Evolutionary conservation across 2,329 filamentous ascomycete species (phyloP), one percentile per base, ranked within the genome.

Genomic region (Davidsoniella neocaledoniae): DNA sequence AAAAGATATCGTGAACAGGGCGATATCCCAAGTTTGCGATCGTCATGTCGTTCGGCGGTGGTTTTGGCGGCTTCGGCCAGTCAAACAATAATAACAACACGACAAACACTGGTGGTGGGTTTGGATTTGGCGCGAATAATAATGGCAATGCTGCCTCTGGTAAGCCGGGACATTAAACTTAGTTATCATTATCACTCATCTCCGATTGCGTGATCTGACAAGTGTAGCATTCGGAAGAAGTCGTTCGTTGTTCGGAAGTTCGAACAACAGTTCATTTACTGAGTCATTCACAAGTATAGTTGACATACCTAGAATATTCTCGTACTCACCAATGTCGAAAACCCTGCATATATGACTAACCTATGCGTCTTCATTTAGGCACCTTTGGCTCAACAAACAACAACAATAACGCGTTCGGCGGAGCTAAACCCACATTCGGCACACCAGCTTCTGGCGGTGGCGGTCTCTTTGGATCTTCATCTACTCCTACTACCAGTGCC

Each of bases 31-130:
- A 33, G 29, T 33, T 33, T 33, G 29, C 33, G 19, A 33, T 29
- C 29, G 43, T 26, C 59, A 78, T 78, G 74, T 74, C 74, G 59
- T 74, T 75, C 58, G 68, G 69, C 55, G 68, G 70, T 55, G 71
- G 71, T 58, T 65, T 65, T 52, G 68, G 69, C 51, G 68, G 70
- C 60, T 59, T 59, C 45, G 56, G 57, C 60, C 66, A 68, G 58
- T 77, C 72, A 59, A 77, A 71, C 60, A 68, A 64, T 46, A 64
- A 69, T 60, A 56, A 63, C 63, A 74, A 74, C 57, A 25, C 14
- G 2, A n/a, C 46, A 10, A 47, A 25, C n/a, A 48, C 44, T 40
- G 41, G 41, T 23, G 48, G 48, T 16, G 76, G 76, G 42, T 80
- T 76, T 53, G 73, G 72, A 38, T 53, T 53, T 17, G 52, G 52